These are phyloP conservation scores for Xylaria sp. DNA, from an alignment of 2,329 filamentous ascomycete genomes.

Conservation along the genomic window DNA sequence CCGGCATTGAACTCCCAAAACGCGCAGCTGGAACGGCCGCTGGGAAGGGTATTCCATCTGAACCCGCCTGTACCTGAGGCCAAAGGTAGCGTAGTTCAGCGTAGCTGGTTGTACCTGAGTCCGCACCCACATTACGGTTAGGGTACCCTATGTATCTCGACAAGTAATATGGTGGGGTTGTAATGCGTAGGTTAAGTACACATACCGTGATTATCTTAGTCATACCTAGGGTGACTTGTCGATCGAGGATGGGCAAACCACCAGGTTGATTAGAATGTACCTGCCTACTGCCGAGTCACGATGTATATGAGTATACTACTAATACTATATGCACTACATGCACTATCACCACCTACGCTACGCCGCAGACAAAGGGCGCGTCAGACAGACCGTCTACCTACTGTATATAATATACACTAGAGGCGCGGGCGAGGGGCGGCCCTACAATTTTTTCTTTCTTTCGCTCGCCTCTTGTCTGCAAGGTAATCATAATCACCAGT, in stretches of 20 bases:
- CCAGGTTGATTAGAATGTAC: not conserved
- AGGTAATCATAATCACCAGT: constrained; percentile 22
- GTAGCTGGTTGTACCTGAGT: not conserved
- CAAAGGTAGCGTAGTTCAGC: not conserved
- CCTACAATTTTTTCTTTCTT: not conserved
- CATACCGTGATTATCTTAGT: constrained; percentile 26
- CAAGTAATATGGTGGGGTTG: not conserved
- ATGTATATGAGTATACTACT: not conserved
- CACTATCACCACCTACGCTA: not conserved
- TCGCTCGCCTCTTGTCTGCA: constrained; percentile 22
- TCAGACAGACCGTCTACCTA: constrained; percentile 5
- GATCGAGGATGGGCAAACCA: constrained; percentile 20
- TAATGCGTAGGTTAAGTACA: not conserved
- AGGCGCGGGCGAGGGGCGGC: constrained; percentile 23
- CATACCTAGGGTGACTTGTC: constrained; percentile 27
- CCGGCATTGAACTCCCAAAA: constrained; percentile 35
- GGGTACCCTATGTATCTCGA: not conserved
- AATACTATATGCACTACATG: no score
- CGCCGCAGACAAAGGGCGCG: not conserved
- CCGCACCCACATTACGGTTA: not conserved
- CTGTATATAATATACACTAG: not conserved
- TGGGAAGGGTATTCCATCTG: constrained; percentile 12
- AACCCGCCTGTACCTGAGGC: not conserved
- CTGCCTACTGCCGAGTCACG: constrained; percentile 14
- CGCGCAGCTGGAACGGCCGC: constrained; percentile 37